A percentile compares a stretch with the other conserved stretches of the same genome.
Evolutionary conservation across 257 asterid species (phyloP).

Genomic region (Cinchona pubescens): DNA sequence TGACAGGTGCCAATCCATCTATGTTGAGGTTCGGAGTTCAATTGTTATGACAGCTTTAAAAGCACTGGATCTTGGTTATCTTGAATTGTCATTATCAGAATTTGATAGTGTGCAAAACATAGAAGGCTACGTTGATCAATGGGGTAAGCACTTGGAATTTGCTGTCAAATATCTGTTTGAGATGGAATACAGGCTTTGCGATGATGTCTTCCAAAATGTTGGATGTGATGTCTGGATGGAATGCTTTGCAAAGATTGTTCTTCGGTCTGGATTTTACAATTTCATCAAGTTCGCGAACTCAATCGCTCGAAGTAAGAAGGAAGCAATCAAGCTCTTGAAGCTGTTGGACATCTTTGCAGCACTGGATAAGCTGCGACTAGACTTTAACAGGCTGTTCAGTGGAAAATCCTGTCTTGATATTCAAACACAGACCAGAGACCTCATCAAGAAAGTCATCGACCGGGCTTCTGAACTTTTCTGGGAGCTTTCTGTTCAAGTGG

Average conservation of each 20-base stretch:
- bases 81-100: constrained; percentile 54
- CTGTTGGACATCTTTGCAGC: constrained; percentile 65
- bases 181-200: constrained; percentile 61
- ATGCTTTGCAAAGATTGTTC: constrained; percentile 60
- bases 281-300: constrained; percentile 54
- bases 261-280: constrained; percentile 50
- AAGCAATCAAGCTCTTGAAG: constrained; percentile 73
- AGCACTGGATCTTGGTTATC: constrained; percentile 43
- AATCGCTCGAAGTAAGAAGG: constrained; percentile 62
- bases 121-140: constrained; percentile 49
- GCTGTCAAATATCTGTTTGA: constrained; percentile 53
- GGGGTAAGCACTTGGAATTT: constrained; percentile 70
- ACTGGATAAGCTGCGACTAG: constrained; percentile 54
- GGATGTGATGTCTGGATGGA: constrained; percentile 47
- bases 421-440: constrained; percentile 58
- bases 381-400: constrained; percentile 66
- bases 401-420: constrained; percentile 54
- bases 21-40: constrained; percentile 47
- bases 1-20: constrained; percentile 46
- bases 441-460: constrained; percentile 61
- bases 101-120: constrained; percentile 47
- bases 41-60: constrained; percentile 41
- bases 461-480: constrained; percentile 63
- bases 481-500: constrained; percentile 69
- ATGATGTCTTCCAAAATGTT: constrained; percentile 36